Percentiles rank a stretch among this genome's conserved stretches.
Conservation (phyloP, 2,329 filamentous ascomycete species). For the Diplodia corticola region DNA sequence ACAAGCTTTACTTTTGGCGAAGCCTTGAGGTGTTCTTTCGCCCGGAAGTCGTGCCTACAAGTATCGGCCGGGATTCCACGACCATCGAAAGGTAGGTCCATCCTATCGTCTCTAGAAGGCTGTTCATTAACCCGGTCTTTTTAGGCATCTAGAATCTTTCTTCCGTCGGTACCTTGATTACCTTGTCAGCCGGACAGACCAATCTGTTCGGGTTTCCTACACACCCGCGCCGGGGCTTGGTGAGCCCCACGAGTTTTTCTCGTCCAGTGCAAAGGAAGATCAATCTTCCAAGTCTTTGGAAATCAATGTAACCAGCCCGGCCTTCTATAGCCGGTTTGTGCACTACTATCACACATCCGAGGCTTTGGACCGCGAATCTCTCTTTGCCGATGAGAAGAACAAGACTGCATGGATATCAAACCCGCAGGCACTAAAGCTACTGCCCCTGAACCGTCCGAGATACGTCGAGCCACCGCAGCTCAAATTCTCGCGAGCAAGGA, state of each 20-base stretch:
- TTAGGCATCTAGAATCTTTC: conserved; percentile 38
- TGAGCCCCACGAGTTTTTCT: conserved; percentile 27
- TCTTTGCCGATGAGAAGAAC: conserved; percentile 54
- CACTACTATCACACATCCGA: conserved; percentile 63
- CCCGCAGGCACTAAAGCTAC: conserved; percentile 44
- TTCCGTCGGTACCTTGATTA: conserved; percentile 45
- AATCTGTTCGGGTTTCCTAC: conserved; percentile 55
- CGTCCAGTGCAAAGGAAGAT: conserved; percentile 33
- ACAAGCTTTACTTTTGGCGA: conserved; percentile 56
- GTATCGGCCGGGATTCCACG: conserved; percentile 56
- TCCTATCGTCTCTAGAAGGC: background rate
- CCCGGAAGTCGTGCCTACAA: conserved; percentile 61
- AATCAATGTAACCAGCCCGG: conserved; percentile 62
- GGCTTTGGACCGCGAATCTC: conserved; percentile 61
- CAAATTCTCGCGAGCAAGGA: conserved; percentile 23
- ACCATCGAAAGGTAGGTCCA: conserved; percentile 46
- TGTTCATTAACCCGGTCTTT: background rate
- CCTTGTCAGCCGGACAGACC: conserved; percentile 51
- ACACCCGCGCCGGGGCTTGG: conserved; percentile 49
- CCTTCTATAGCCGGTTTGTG: conserved; percentile 67
- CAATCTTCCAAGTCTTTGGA: conserved; percentile 47
- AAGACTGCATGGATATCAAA: conserved; percentile 60
- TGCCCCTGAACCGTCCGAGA: conserved; percentile 39
- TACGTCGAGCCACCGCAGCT: background rate
- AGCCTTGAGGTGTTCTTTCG: conserved; percentile 65